phyloP scores from a whole-genome alignment of 805 yeast genomes.

The Blastobotrys mokoenaii region DNA sequence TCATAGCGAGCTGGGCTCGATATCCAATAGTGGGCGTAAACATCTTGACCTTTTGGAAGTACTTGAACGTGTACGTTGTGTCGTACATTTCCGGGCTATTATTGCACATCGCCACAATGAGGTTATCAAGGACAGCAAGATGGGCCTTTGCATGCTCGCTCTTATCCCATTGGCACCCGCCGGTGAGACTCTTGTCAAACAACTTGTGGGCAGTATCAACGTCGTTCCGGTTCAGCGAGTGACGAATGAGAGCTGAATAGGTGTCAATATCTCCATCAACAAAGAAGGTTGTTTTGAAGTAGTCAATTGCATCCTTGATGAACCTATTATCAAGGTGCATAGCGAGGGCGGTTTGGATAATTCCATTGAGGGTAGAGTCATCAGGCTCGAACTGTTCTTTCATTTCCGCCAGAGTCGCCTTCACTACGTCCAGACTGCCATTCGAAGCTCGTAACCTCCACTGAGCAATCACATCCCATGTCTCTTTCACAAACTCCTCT shows the following conservation, averaged over 20 bases:
- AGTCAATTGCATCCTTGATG: conserved; percentile 18
- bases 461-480: conserved; percentile 31
- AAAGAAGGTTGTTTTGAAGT: conserved; percentile 28
- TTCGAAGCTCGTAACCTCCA: conserved; percentile 23
- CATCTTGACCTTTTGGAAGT: conserved; percentile 37
- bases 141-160: conserved; percentile 7
- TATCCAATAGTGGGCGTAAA: conserved; percentile 33
- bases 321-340: conserved; percentile 16
- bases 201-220: conserved; percentile 26
- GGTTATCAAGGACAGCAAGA: conserved; percentile 20
- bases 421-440: conserved; percentile 9
- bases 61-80: conserved; percentile 23
- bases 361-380: conserved; percentile 19
- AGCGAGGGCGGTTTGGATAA: conserved; percentile 21
- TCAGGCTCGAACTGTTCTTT: conserved; percentile 17
- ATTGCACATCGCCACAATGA: conserved; percentile 25
- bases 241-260: conserved; percentile 30
- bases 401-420: conserved; percentile 7
- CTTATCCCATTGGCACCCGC: conserved; percentile 39
- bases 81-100: conserved; percentile 21
- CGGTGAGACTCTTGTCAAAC: conserved; percentile 30
- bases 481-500: conserved; percentile 19
- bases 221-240: conserved; percentile 26
- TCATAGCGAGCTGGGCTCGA: conserved; percentile 33
- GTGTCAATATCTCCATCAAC: conserved; percentile 32